Evolutionary conservation across 345 rosid species (phyloP), one percentile per base, ranked within the genome.

Genomic region (Jatropha curcas): DNA sequence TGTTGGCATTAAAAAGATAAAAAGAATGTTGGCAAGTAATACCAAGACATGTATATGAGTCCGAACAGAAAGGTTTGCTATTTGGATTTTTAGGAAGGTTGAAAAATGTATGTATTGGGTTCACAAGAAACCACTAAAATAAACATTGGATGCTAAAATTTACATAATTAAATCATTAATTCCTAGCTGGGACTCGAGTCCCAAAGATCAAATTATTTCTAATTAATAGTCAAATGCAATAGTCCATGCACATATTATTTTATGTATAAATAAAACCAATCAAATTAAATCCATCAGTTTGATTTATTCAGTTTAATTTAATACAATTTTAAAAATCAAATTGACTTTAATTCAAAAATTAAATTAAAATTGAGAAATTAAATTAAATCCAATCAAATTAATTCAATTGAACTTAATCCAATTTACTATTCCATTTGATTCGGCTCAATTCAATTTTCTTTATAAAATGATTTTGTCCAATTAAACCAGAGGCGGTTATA

Each of bases 31-130:
- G 24, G 31, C 39, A 19, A 43, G 25, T 22, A 11, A 20, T 11
- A 67, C 30, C 45, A 30, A 24, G 58, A 60, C 65, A 71, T 46
- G 25, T 3, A 71, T 12, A 30, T 59, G 19, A 71, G 57, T 71
- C 39, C 24, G 31, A n/a, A 12, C 31, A 48, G 31, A 46, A 68
- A 30, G 31, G 7, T 46, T 70, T 39, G 5, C 22, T 31, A 13
- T n/a, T 31, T 59, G 22, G 66, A n/a, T 43, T 45, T 60, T 12
- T 30, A 10, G 13, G 8, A 59, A 6, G 2, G 46, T 30, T 30
- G 6, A 46, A 2, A 12, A 43, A 39, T 7, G 19, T 8, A 6
- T 35, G 51, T 20, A 7, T 57, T 28, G 39, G 50, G 14, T 28
- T 41, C n/a, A 27, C 7, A 46, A 65, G 13, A 39, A 13, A 12